Percentiles rank a stretch among this genome's conserved stretches.
Evolutionary conservation across 345 rosid genomes (phyloP).

Genomic region (Gossypium sturtianum): DNA sequence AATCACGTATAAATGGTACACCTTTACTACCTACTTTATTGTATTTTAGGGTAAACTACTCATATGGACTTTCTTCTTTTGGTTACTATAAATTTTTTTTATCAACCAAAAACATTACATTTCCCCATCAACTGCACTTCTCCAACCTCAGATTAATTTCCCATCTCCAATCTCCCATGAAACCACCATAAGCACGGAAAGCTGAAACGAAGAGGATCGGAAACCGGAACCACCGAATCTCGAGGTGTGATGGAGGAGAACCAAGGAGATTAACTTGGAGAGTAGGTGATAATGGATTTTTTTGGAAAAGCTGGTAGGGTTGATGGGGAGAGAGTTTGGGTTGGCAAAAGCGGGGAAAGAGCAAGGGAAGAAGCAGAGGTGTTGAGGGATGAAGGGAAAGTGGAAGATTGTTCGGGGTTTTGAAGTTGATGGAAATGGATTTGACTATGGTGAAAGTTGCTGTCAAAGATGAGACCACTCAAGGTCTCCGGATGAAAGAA

Average conservation of each 20-base stretch:
- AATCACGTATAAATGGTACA: too few species aligned
- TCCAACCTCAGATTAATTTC: constrained; percentile 14
- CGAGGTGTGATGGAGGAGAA: constrained; percentile 84
- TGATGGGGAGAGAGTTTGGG: constrained; percentile 73
- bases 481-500: too few species aligned
- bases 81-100: too few species aligned
- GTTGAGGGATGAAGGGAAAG: constrained; percentile 70
- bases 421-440: constrained; percentile 95
- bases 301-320: constrained; percentile 53
- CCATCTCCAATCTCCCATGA: constrained; percentile 43
- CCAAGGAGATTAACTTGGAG: constrained; percentile 55
- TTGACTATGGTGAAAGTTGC: constrained; percentile 89
- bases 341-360: constrained; percentile 77
- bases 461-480: constrained; percentile 27
- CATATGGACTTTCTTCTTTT: too few species aligned
- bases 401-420: constrained; percentile 73
- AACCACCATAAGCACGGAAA: constrained; percentile 36
- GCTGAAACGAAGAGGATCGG: constrained; percentile 55
- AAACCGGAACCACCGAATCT: constrained; percentile 61
- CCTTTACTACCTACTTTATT: too few species aligned
- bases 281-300: constrained; percentile 70
- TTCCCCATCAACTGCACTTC: constrained; percentile 26
- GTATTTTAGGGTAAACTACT: too few species aligned
- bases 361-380: constrained; percentile 84
- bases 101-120: background rate